A percentile compares a stretch with the other conserved stretches of the same genome.
phyloP scores from a whole-genome alignment of 176 grass and related monocot species.

The Typha latifolia region DNA sequence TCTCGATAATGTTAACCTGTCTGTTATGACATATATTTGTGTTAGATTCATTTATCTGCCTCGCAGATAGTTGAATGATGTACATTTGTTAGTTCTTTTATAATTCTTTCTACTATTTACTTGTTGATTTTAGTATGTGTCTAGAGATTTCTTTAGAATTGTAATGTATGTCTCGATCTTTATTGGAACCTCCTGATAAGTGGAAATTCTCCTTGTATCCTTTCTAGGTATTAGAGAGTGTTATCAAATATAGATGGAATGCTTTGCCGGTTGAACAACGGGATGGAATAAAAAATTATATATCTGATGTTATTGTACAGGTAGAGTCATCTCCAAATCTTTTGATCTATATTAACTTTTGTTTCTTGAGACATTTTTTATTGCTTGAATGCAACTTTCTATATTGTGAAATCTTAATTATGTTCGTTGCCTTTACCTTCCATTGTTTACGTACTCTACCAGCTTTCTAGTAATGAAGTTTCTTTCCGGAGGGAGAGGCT shows the following conservation, averaged over 20 bases:
- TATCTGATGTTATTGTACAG: conserved; percentile 96
- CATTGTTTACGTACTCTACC: conserved; percentile 1
- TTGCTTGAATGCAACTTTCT: neutral
- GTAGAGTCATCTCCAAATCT: conserved; percentile 18
- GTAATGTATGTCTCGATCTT: neutral
- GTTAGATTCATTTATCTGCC: too few relatives aligned
- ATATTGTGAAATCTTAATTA: too few relatives aligned
- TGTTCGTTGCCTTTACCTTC: neutral
- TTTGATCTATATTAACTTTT: neutral
- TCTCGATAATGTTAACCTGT: too few relatives aligned
- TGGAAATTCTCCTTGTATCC: conserved; percentile 22
- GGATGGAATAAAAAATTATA: conserved; percentile 98
- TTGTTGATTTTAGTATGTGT: neutral
- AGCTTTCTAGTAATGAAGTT: conserved; percentile 87
- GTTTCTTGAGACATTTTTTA: conserved; percentile 2
- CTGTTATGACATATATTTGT: too few relatives aligned
- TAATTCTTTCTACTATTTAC: neutral
- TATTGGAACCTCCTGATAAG: neutral
- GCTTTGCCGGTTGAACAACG: conserved; percentile 82
- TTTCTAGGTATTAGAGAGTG: conserved; percentile 92
- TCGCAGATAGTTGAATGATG: too few relatives aligned
- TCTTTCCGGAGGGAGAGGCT: conserved; percentile 92
- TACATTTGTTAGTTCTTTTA: neutral
- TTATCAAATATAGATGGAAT: conserved; percentile 99
- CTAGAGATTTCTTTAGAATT: neutral